A percentile compares a stretch with the other conserved stretches of the same genome.
Evolutionary conservation across 805 yeast species (phyloP).

Genomic region (Pichia nakasei): DNA sequence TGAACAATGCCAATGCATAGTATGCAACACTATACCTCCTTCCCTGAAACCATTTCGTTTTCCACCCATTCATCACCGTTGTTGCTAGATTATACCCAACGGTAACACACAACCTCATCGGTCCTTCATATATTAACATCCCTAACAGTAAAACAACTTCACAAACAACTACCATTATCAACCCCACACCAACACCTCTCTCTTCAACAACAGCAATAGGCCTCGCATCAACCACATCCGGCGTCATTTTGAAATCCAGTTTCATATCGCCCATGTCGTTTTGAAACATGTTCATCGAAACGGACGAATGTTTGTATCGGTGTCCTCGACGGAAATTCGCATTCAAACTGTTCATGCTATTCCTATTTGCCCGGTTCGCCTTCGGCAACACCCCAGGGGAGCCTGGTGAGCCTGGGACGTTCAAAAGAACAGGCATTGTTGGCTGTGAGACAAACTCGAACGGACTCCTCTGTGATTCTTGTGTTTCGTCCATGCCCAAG

Average conservation of each 20-base stretch:
- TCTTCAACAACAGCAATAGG: no score
- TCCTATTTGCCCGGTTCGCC: neutral
- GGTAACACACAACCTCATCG: neutral
- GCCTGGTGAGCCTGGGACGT: neutral
- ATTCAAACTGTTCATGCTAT: neutral
- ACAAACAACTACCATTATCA: neutral
- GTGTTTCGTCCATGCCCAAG: neutral
- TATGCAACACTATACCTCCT: neutral
- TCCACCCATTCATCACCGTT: neutral
- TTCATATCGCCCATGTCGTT: no score
- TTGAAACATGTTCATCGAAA: conserved; percentile 90
- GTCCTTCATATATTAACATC: neutral
- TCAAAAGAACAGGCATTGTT: neutral
- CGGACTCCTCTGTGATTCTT: neutral
- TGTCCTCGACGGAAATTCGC: conserved; percentile 67
- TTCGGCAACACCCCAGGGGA: neutral
- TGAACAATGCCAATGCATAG: neutral
- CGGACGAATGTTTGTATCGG: conserved; percentile 91
- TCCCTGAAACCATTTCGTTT: neutral
- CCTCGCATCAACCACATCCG: neutral
- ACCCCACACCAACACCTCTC: neutral
- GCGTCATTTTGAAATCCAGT: neutral
- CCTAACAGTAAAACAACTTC: neutral
- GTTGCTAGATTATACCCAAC: neutral
- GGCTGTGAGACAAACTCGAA: neutral